Evolutionary conservation across 2,329 filamentous ascomycete species (phyloP).

Genomic region (Penicillium sp.): DNA sequence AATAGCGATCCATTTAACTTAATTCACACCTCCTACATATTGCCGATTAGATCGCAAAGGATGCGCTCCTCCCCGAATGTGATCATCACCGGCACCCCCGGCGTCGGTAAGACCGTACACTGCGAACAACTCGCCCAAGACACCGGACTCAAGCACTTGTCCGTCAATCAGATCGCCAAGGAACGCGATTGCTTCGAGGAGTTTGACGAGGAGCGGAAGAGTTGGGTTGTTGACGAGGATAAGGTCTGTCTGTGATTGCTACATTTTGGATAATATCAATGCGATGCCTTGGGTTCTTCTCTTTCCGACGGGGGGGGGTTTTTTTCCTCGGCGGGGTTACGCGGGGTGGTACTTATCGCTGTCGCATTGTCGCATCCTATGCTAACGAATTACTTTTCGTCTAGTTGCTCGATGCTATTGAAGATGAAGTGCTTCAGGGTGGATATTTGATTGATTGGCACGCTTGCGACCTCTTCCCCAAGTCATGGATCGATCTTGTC

Average conservation of each 20-base stretch:
- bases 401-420: constrained; percentile 80
- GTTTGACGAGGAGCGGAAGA: constrained; percentile 81
- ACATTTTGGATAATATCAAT: neutral
- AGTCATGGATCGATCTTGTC: constrained; percentile 91
- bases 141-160: constrained; percentile 78
- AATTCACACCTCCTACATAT: neutral
- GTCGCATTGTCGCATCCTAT: neutral
- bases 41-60: constrained; percentile 14
- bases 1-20: neutral
- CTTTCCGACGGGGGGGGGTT: neutral
- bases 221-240: constrained; percentile 95
- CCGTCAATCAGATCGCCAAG: constrained; percentile 90
- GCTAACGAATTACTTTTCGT: neutral
- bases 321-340: constrained; percentile 3
- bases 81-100: constrained; percentile 92
- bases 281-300: neutral
- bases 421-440: constrained; percentile 75
- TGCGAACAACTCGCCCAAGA: constrained; percentile 77
- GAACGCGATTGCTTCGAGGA: constrained; percentile 84
- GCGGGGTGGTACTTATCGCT: neutral
- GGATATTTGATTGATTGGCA: constrained; percentile 97
- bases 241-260: constrained; percentile 61
- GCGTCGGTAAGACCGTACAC: constrained; percentile 93
- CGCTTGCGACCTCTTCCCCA: constrained; percentile 91
- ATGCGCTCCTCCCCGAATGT: constrained; percentile 72